Base-by-base conservation (phyloP, 306 rosid species). In the Gastrolobium villosum region DNA sequence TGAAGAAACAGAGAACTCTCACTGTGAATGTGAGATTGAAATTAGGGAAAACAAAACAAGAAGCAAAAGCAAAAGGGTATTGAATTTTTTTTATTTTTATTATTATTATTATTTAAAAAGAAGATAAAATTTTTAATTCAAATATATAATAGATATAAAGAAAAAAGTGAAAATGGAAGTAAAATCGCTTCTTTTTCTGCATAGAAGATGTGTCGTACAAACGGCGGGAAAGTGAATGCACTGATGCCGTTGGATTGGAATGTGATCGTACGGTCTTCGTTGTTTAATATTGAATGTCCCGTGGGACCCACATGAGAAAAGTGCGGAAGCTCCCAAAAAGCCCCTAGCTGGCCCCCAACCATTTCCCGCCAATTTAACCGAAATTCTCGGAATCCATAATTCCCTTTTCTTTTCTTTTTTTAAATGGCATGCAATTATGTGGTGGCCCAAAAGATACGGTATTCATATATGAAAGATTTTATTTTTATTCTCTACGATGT, bases 301-400 rank as follows among this genome's bases (percentile, higher is more conserved):
- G 74, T 82, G 79, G 86, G 83, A 26, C 86, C 87, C 35, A n/a
- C 8, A 3, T 0, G 55, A 13, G 36, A 81, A 78, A 48, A 68
- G 35, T 49, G 32, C 53, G 79, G 15, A 63, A 70, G 67, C 45
- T 75, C 78, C 75, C 26, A 78, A 79, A 84, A 79, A 52, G 56
- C 69, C 69, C 81, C 87, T 76, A 81, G 77, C 81, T 60, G 54
- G 79, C 53, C 6, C 72, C 62, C 74, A 75, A 70, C 74, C 65
- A 82, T 77, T 88, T 87, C 87, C 91, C 91, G 89, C 94, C 90
- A 90, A 86, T 86, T 85, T 77, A 77, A 86, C 83, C 92, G 87
- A 73, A 75, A 93, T 65, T 86, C 84, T 86, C 85, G 94, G 87
- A 53, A 45, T 73, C 11, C 3, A 61, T 64, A 13, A 13, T 73